A percentile compares a stretch with the other conserved stretches of the same genome.
These are phyloP conservation scores for Erysimum cheiri DNA, from an alignment of 441 rosid genomes.

Conservation along the genomic window DNA sequence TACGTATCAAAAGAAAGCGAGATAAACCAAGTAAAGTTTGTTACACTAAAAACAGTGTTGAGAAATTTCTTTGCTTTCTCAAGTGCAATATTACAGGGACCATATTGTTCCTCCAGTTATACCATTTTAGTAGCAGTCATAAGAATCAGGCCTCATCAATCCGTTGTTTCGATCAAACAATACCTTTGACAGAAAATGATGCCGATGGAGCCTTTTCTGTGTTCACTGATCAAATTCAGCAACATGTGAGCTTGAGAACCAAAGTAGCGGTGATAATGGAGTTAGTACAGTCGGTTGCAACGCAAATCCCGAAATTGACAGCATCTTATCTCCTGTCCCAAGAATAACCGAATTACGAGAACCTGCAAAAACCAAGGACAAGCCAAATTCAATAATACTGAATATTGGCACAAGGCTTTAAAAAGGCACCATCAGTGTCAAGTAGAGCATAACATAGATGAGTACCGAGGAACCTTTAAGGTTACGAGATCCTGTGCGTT, in stretches of 20 bases:
- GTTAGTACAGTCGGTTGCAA: background rate
- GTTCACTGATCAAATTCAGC: background rate
- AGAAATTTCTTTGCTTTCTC: background rate
- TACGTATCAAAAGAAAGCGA: background rate
- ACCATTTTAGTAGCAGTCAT: no score
- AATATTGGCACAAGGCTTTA: no score
- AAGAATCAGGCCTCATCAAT: no score
- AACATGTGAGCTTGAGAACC: background rate
- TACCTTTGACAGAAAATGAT: background rate
- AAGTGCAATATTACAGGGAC: background rate
- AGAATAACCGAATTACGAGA: no score
- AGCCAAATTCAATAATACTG: no score
- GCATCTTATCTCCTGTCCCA: background rate
- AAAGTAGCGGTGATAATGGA: background rate
- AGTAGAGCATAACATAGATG: no score
- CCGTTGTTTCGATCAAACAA: no score
- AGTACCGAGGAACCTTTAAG: no score
- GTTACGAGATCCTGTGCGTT: no score
- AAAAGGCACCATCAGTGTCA: no score
- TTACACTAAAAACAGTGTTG: slow-evolving; percentile 12
- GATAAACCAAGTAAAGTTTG: slow-evolving; percentile 1
- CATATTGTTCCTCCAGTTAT: no score
- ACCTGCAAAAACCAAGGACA: no score
- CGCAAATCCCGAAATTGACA: background rate
- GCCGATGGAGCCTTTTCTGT: background rate